Evolutionary conservation across 2,329 filamentous ascomycete genomes (phyloP), one percentile per base, ranked within the genome.

Genomic region (Xylaria sp.): DNA sequence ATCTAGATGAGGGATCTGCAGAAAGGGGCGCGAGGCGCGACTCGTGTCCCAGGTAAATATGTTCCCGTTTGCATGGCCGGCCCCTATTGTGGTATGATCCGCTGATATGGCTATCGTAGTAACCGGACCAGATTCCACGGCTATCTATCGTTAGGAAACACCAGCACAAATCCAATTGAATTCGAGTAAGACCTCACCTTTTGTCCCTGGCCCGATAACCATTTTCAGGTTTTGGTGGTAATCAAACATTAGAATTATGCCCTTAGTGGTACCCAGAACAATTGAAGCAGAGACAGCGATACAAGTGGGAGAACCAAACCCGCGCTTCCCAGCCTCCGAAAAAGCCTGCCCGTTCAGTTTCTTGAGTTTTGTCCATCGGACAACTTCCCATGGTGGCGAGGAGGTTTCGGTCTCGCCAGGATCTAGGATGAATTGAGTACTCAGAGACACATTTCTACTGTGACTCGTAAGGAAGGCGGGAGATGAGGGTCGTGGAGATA

Each of bases 31-130:
- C 3, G 93, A 89, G n/a, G 92, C 87, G 65, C 92, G 88, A 46
- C 88, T 87, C 13, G 95, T 91, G 78, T 99, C 97, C 97, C 97
- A 99, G 0, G 95, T 99, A 77, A 97, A 98, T 61, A 99, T 97
- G 76, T 90, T 90, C 3, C 96, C 97, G 74, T 91, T 93, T 0
- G 90, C 90, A 85, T 99, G 95, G 3, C 96, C 96, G 43, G 91
- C 93, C 39, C 93, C 96, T 72, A 99, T 86, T 0, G 95, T 97
- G 1, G 93, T 92, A 79, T 98, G 94, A 77, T 99, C 96, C 20
- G 95, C 94, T 32, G 96, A 97, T 66, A 98, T 89, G 5, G 96
- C 93, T 66, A 99, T 84, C 1, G 96, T 88, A 4, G 93, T 97
- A 57, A 99, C 87, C 53, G 94, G 84, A 1, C 96, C 97, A 71